phyloP scores from a whole-genome alignment of 192 early-diverging fungal species.

The Chytriomyces confervae region DNA sequence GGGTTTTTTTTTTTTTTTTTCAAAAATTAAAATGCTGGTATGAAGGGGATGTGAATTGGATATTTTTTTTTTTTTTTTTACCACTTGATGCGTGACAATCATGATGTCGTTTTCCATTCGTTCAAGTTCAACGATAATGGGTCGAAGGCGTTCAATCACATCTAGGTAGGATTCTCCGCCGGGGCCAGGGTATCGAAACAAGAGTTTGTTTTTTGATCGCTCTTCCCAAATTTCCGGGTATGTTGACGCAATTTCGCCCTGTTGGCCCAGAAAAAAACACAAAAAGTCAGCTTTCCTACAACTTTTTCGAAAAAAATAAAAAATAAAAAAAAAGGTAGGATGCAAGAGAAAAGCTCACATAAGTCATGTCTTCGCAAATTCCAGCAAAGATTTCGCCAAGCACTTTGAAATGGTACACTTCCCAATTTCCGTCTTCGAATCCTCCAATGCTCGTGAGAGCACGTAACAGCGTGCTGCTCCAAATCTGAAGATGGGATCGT shows the following conservation, averaged over 20 bases:
- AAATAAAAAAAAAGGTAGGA: neutral
- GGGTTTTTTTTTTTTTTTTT: too few species aligned
- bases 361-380: conserved; percentile 60
- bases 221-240: conserved; percentile 84
- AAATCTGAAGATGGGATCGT: conserved; percentile 58
- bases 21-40: too few species aligned
- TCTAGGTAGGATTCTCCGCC: conserved; percentile 94
- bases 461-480: conserved; percentile 88
- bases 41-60: too few species aligned
- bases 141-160: conserved; percentile 91
- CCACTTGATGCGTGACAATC: conserved; percentile 92
- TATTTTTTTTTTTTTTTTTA: too few species aligned
- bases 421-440: conserved; percentile 80
- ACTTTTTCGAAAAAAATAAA: too few species aligned
- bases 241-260: conserved; percentile 71
- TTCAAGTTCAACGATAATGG: conserved; percentile 92
- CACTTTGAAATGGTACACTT: conserved; percentile 70
- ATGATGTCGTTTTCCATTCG: conserved; percentile 85
- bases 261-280: too few species aligned
- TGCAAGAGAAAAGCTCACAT: conserved; percentile 15
- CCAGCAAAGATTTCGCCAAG: conserved; percentile 97
- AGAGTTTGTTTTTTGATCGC: conserved; percentile 85
- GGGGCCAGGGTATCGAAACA: conserved; percentile 94
- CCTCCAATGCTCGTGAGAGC: conserved; percentile 83
- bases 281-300: too few species aligned